A percentile compares a stretch with the other conserved stretches of the same genome.
These are phyloP conservation scores for Groenewaldozyma tartarivorans DNA, from an alignment of 805 yeast species.

Conservation along the genomic window DNA sequence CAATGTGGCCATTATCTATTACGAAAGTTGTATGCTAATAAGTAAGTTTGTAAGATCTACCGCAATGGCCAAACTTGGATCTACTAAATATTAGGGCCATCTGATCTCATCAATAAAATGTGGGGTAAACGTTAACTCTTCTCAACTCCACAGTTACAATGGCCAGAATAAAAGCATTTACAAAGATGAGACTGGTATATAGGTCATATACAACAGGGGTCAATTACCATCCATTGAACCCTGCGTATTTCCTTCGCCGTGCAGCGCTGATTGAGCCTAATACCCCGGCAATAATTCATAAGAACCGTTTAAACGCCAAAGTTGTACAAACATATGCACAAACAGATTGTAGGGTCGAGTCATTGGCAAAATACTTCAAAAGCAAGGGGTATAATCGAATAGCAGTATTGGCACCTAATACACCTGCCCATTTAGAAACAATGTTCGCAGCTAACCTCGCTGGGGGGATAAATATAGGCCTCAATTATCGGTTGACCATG, in stretches of 20 bases:
- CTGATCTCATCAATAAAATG: too few relatives aligned
- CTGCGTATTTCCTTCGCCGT: conserved; percentile 27
- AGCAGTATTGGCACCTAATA: conserved; percentile 27
- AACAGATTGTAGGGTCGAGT: conserved; percentile 21
- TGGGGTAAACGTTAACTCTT: too few relatives aligned
- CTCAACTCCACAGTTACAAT: too few relatives aligned
- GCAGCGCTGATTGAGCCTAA: conserved; percentile 29
- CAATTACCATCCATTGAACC: conserved; percentile 26
- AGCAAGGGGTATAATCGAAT: conserved; percentile 17
- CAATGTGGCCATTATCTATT: too few relatives aligned
- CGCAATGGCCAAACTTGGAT: too few relatives aligned
- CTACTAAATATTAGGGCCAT: too few relatives aligned
- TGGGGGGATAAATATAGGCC: conserved; percentile 26
- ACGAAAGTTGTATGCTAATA: too few relatives aligned
- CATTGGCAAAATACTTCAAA: conserved; percentile 25
- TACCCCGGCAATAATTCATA: conserved; percentile 26
- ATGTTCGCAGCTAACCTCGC: conserved; percentile 27
- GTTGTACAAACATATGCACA: conserved; percentile 20
- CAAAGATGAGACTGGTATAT: too few relatives aligned
- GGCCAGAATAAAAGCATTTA: too few relatives aligned
- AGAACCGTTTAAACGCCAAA: conserved; percentile 14
- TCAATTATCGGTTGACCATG: conserved; percentile 26
- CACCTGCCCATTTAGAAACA: conserved; percentile 29
- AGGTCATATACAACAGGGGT: too few relatives aligned
- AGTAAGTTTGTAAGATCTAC: too few relatives aligned